Evolutionary conservation across 345 rosid species (phyloP).

Genomic region (Corchorus olitorius): DNA sequence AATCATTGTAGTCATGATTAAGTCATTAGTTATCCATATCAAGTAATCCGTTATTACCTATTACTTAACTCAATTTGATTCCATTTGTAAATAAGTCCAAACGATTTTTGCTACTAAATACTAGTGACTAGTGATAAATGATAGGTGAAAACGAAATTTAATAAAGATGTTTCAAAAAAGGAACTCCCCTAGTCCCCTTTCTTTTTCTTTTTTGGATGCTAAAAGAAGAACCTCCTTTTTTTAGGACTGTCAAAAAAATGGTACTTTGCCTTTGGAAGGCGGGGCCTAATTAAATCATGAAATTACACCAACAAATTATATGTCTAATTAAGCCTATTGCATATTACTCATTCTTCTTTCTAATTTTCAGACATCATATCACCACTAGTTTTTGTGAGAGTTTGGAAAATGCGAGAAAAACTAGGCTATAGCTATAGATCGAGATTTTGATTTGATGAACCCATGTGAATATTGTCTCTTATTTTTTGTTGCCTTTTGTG

Average conservation of each 20-base stretch:
- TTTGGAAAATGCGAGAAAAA: too few species aligned
- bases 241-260: neutral
- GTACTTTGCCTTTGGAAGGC: neutral
- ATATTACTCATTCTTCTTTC: too few species aligned
- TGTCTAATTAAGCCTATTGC: too few species aligned
- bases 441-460: slow-evolving; percentile 11
- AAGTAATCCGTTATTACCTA: too few species aligned
- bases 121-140: neutral
- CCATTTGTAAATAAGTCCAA: slow-evolving; percentile 7
- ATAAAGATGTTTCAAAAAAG: neutral
- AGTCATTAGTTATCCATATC: too few species aligned
- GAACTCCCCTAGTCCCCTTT: too few species aligned
- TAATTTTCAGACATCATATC: neutral
- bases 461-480: slow-evolving; percentile 13
- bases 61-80: neutral
- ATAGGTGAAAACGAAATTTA: neutral
- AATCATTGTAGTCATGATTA: too few species aligned
- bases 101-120: slow-evolving; percentile 1
- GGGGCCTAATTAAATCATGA: neutral
- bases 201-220: too few species aligned
- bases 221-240: neutral
- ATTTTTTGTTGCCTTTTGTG: neutral
- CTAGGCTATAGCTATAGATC: neutral
- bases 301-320: neutral
- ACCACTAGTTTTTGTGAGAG: neutral